Evolutionary conservation across 1,284 basidiomycete genomes (phyloP), one percentile per base, ranked within the genome.

Genomic region (Heterobasidion irregulare): DNA sequence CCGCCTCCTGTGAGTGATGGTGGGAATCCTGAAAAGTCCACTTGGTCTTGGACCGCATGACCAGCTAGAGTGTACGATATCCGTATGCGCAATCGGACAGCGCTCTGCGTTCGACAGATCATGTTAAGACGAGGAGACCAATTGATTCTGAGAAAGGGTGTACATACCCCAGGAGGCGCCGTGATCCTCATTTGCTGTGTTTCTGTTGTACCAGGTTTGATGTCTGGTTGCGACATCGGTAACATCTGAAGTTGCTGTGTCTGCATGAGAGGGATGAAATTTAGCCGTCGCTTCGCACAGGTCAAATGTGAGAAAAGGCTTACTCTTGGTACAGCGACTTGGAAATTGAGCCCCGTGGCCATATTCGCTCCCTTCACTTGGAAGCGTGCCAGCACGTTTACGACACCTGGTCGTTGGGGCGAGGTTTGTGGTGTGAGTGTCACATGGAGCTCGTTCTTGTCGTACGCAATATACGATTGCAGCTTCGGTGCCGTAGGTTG

Each of bases 211-310:
- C 93, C 94, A 0, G 93, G 87, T 13, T 71, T 73, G 26, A 99
- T 77, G 53, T 84, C 85, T 9, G 88, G 73, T 69, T 87, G 94
- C 8, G 93, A 94, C 86, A 99, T 98, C 6, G 96, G 92, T 57
- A 94, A 80, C 96, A 99, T 99, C 68, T 98, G 95, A 56, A 99
- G 70, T 68, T 98, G 95, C 74, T 98, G 96, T 0, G 94, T 94
- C 94, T 97, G 65, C 5, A 48, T 33, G 26, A 26, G 6, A 26
- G 26, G 50, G 10, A 52, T 16, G 55, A 47, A n/a, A 54, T 26
- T n/a, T 13, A 49, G 47, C 6, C 10, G 41, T 33, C 15, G 26
- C 26, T 26, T 5, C 4, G 26, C 26, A 5, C 26, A 26, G 26
- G 26, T 26, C 26, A 1, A 26, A 26, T 26, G 26, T 54, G 26